phyloP scores from a whole-genome alignment of 2,329 filamentous ascomycete species.

The Pleoardoris graminearum region DNA sequence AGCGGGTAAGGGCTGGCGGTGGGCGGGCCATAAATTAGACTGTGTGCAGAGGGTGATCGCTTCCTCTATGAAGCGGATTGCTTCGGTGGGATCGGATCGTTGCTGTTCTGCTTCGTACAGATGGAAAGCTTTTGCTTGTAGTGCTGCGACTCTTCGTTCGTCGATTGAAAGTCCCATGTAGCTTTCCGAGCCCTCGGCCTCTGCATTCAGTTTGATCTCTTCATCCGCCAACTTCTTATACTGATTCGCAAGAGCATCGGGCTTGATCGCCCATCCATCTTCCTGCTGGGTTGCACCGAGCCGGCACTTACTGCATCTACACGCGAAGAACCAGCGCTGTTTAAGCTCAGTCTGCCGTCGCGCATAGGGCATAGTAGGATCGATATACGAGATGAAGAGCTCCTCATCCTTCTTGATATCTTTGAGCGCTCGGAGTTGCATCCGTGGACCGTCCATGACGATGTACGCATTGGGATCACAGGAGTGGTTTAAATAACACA shows the following conservation, averaged over 20 bases:
- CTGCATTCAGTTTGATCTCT: conserved; percentile 18
- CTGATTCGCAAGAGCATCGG: conserved; percentile 29
- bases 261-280: conserved; percentile 47
- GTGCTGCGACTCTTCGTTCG: conserved; percentile 32
- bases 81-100: conserved; percentile 29
- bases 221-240: conserved; percentile 28
- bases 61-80: conserved; percentile 42
- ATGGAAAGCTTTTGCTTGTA: conserved; percentile 32
- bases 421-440: conserved; percentile 57
- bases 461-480: conserved; percentile 63
- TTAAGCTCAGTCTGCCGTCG: conserved; percentile 58
- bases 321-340: conserved; percentile 62
- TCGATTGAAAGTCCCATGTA: conserved; percentile 28
- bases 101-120: conserved; percentile 30
- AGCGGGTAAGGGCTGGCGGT: conserved; percentile 59
- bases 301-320: conserved; percentile 58
- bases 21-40: conserved; percentile 51
- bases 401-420: conserved; percentile 60
- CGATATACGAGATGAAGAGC: conserved; percentile 65
- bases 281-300: conserved; percentile 41
- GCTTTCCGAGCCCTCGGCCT: conserved; percentile 26
- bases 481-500: conserved; percentile 63
- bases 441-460: conserved; percentile 58
- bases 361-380: conserved; percentile 56
- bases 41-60: conserved; percentile 48